Evolutionary conservation across 768 basidiomycete species (phyloP).

Genomic region (Cystofilobasidium ferigula): DNA sequence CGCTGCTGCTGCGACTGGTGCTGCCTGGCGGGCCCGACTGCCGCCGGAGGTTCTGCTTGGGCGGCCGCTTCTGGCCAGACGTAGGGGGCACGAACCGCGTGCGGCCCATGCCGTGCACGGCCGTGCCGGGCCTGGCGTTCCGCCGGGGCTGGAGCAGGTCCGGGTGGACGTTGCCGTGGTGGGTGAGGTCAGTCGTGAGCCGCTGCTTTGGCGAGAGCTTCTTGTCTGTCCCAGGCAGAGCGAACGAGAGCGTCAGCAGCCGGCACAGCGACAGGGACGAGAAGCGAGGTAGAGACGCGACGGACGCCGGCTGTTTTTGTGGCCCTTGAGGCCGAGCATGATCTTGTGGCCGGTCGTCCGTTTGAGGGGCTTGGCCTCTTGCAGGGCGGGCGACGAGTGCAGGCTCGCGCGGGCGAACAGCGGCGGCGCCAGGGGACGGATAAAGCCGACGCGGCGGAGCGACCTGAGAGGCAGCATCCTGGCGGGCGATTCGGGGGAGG

Average conservation of each 20-base stretch:
- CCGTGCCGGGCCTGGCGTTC: background rate
- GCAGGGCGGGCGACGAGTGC: background rate
- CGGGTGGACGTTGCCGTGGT: conserved; percentile 10
- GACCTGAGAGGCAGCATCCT: conserved; percentile 16
- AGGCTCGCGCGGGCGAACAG: background rate
- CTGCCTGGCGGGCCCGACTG: background rate
- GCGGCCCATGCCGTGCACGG: background rate
- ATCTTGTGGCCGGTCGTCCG: conserved; percentile 9
- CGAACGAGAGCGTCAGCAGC: background rate
- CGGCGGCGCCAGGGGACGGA: background rate
- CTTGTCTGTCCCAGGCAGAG: background rate
- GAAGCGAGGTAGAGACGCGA: background rate
- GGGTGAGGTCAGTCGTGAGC: background rate
- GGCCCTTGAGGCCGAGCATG: conserved; percentile 13
- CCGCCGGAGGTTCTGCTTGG: background rate
- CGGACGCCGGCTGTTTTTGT: background rate
- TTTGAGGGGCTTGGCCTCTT: background rate
- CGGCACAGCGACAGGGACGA: background rate
- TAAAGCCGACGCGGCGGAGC: background rate
- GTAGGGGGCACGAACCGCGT: background rate
- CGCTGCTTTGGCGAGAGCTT: conserved; percentile 6
- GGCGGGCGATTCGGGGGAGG: background rate
- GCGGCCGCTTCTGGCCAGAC: background rate
- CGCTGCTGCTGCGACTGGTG: too few relatives aligned
- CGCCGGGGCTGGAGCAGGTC: background rate